Evolutionary conservation across 1,284 basidiomycete species (phyloP).

Genomic region (Pisolithus thermaeus): DNA sequence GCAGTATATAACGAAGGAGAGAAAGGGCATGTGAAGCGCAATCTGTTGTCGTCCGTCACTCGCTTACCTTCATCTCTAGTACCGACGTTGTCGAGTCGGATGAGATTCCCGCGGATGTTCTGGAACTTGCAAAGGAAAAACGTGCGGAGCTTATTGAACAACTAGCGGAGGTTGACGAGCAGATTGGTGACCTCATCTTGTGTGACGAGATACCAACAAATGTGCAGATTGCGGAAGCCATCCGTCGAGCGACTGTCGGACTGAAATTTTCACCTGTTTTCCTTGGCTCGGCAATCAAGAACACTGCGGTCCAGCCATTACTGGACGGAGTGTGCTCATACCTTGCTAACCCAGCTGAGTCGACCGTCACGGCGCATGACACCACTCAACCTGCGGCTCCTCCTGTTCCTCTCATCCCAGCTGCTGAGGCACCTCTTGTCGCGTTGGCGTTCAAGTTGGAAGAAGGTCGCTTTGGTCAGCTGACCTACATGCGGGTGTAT

Average conservation of each 20-base stretch:
- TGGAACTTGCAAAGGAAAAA: slow-evolving; percentile 75
- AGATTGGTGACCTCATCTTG: slow-evolving; percentile 88
- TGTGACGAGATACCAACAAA: slow-evolving; percentile 76
- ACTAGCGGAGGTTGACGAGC: slow-evolving; percentile 95
- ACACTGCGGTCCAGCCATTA: slow-evolving; percentile 92
- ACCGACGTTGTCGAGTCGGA: slow-evolving; percentile 80
- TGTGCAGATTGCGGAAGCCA: slow-evolving; percentile 75
- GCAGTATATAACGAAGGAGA: slow-evolving; percentile 91
- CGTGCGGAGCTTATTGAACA: slow-evolving; percentile 91
- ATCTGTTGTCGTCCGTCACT: neutral
- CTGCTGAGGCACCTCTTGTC: slow-evolving; percentile 82
- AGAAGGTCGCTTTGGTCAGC: slow-evolving; percentile 94
- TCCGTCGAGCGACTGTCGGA: slow-evolving; percentile 83
- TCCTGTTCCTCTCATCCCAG: slow-evolving; percentile 72
- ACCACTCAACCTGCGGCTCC: slow-evolving; percentile 66
- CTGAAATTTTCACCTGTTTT: slow-evolving; percentile 97
- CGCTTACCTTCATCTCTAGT: slow-evolving; percentile 33
- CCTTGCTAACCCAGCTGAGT: slow-evolving; percentile 86
- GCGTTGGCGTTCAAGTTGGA: slow-evolving; percentile 98
- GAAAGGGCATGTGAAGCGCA: slow-evolving; percentile 68
- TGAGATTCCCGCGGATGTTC: slow-evolving; percentile 79
- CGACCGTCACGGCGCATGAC: slow-evolving; percentile 80
- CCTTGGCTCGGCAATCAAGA: slow-evolving; percentile 96
- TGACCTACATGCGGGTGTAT: slow-evolving; percentile 99
- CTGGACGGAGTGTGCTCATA: slow-evolving; percentile 96